Conservation (phyloP, 306 rosid species). For the Cicer judaicum region DNA sequence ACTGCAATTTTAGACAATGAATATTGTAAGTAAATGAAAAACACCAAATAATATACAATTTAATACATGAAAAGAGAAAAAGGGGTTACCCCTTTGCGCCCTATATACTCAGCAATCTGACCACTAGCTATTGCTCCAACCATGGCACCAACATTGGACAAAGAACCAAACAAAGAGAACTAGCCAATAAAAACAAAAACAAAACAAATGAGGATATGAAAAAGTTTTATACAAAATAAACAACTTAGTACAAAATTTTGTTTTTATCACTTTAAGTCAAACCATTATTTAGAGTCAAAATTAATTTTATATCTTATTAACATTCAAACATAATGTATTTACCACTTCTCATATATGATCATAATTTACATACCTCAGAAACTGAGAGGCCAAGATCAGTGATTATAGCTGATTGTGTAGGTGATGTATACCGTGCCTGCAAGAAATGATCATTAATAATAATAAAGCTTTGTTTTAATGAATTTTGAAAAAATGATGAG, state of each 20-base stretch:
- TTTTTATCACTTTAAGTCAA: not conserved
- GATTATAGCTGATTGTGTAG: conserved; percentile 85
- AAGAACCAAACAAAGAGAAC: too few species aligned
- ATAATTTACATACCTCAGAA: conserved; percentile 66
- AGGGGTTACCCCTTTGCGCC: too few species aligned
- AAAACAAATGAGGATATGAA: not conserved
- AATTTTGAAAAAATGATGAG: not conserved
- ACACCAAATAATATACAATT: too few species aligned
- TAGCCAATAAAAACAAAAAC: conserved; percentile 42
- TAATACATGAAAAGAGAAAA: too few species aligned
- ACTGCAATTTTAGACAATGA: too few species aligned
- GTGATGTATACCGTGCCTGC: conserved; percentile 90
- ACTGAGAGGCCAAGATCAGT: conserved; percentile 80
- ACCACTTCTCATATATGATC: not conserved
- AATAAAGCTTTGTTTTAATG: not conserved
- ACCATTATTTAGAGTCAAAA: not conserved
- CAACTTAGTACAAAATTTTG: not conserved
- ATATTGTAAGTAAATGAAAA: too few species aligned
- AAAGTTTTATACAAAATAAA: not conserved
- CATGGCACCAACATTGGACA: too few species aligned
- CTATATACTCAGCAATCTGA: too few species aligned
- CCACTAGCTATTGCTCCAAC: too few species aligned
- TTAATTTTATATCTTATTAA: too few species aligned
- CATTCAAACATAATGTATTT: not conserved
- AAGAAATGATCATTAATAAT: conserved; percentile 8